Evolutionary conservation across 345 rosid species (phyloP).

Genomic region (Eucalyptus albens): DNA sequence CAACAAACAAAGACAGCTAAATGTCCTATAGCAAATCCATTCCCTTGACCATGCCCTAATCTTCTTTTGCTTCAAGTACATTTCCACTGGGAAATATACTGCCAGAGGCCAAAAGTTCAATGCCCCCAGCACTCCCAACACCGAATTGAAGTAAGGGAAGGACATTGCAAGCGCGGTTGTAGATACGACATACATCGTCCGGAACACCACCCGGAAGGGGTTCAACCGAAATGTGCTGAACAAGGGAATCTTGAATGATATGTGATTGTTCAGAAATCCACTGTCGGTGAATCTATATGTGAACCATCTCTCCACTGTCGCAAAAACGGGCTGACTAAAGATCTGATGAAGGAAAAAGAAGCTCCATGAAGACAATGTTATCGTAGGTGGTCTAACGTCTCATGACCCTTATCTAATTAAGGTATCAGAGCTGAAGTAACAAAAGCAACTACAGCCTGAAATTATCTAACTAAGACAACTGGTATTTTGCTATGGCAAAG

Average conservation of each 20-base stretch:
- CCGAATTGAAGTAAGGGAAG: slow-evolving; percentile 5
- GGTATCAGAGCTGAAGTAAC: neutral
- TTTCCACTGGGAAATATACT: slow-evolving; percentile 3
- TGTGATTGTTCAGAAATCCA: neutral
- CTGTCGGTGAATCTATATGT: neutral
- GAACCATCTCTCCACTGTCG: neutral
- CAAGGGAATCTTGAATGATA: neutral
- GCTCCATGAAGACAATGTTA: neutral
- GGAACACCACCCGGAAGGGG: neutral
- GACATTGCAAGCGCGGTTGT: neutral
- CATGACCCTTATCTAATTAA: neutral
- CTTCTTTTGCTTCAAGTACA: neutral
- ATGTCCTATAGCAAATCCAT: neutral
- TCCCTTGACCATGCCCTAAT: neutral
- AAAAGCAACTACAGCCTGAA: neutral
- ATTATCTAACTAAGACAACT: neutral
- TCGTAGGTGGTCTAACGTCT: neutral
- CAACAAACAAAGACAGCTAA: slow-evolving; percentile 23
- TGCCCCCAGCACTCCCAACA: slow-evolving; percentile 1
- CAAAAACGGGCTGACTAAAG: neutral
- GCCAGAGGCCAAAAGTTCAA: slow-evolving; percentile 1
- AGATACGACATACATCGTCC: neutral
- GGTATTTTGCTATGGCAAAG: neutral
- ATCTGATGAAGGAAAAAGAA: neutral
- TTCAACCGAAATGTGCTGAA: neutral